phyloP scores from a whole-genome alignment of 805 yeast genomes.

The Brettanomyces naardenensis region DNA sequence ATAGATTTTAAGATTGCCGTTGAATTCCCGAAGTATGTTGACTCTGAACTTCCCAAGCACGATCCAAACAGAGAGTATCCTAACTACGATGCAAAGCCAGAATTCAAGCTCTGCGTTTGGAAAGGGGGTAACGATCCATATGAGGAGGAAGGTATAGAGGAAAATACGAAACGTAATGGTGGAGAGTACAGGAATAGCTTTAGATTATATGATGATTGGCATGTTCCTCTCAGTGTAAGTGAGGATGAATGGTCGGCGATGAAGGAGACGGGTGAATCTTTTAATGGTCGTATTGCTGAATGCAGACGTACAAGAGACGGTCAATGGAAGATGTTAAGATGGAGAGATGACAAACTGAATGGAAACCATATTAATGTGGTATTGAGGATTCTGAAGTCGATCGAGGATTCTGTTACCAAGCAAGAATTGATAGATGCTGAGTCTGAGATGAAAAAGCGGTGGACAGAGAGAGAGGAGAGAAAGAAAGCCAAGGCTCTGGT shows the following conservation, averaged over 20 bases:
- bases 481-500: conserved; percentile 12
- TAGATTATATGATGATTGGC: conserved; percentile 55
- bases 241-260: conserved; percentile 78
- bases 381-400: conserved; percentile 73
- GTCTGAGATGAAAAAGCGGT: conserved; percentile 44
- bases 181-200: conserved; percentile 26
- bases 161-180: conserved; percentile 24
- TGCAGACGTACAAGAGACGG: conserved; percentile 61
- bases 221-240: conserved; percentile 44
- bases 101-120: conserved; percentile 66
- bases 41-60: conserved; percentile 55
- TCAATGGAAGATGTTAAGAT: conserved; percentile 78
- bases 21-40: conserved; percentile 50
- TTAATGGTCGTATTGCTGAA: conserved; percentile 85
- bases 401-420: conserved; percentile 76
- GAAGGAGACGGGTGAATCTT: conserved; percentile 65
- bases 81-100: conserved; percentile 78
- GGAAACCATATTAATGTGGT: conserved; percentile 84
- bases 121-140: conserved; percentile 40
- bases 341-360: conserved; percentile 85
- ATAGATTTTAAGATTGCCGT: conserved; percentile 75
- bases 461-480: conserved; percentile 50
- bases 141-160: conserved; percentile 30
- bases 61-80: conserved; percentile 65
- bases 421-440: conserved; percentile 63